phyloP scores from a whole-genome alignment of 345 rosid species.

The Streptanthus diversifolius region DNA sequence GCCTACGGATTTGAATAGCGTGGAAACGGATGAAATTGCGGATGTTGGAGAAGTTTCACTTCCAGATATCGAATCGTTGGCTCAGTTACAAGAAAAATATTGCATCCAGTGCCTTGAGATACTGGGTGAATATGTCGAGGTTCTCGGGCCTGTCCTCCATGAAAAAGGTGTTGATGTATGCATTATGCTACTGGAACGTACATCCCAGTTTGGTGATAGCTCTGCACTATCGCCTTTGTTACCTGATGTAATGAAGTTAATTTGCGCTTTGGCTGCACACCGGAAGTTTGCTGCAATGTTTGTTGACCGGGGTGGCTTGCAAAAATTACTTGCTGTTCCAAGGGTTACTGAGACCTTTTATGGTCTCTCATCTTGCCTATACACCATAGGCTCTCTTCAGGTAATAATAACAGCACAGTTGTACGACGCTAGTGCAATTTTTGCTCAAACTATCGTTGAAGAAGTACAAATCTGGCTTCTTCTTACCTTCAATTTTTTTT shows the following conservation, averaged over 20 bases:
- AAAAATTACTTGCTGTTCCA: slow-evolving; percentile 85
- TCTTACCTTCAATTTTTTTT: not conserved
- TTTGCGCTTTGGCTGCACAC: slow-evolving; percentile 97
- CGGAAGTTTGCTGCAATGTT: slow-evolving; percentile 96
- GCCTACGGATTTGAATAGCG: slow-evolving; percentile 17
- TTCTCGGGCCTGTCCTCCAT: slow-evolving; percentile 92
- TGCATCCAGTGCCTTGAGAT: slow-evolving; percentile 92
- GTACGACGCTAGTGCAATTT: not conserved
- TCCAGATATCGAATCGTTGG: slow-evolving; percentile 66
- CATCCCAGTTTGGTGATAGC: slow-evolving; percentile 48
- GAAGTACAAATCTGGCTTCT: not conserved
- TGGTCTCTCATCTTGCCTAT: slow-evolving; percentile 93
- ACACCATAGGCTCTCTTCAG: slow-evolving; percentile 92
- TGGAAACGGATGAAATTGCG: slow-evolving; percentile 42
- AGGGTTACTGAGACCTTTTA: slow-evolving; percentile 64
- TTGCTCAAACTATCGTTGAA: not conserved
- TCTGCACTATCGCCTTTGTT: slow-evolving; percentile 46
- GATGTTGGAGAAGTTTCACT: slow-evolving; percentile 61
- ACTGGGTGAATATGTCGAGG: slow-evolving; percentile 96
- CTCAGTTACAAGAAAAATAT: slow-evolving; percentile 81
- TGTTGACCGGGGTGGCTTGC: slow-evolving; percentile 96
- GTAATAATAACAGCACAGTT: slow-evolving; percentile 36
- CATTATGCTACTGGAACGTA: slow-evolving; percentile 66
- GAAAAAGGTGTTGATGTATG: slow-evolving; percentile 99
- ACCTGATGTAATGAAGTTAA: slow-evolving; percentile 97